phyloP scores from a whole-genome alignment of 164 flowering plant genomes.

The Nymphaea colorata region DNA sequence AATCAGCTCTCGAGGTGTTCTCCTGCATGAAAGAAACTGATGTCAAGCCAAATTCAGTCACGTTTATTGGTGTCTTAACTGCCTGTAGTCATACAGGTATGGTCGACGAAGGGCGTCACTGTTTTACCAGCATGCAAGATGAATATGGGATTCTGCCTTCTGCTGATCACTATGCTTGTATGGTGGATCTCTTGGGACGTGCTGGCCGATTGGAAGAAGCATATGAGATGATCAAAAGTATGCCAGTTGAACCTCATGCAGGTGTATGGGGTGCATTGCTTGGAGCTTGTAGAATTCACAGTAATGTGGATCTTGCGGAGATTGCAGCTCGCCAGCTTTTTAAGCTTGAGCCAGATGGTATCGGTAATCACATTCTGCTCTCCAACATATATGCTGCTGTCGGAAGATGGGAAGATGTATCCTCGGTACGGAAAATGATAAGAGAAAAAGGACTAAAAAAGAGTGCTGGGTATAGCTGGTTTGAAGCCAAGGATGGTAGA shows the following conservation, averaged over 20 bases:
- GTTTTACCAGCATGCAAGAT: conserved; percentile 13
- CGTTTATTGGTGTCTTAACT: conserved; percentile 20
- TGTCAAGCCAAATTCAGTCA: conserved; percentile 14
- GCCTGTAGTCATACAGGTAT: conserved; percentile 21
- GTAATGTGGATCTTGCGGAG: conserved; percentile 16
- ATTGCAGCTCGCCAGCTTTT: conserved; percentile 16
- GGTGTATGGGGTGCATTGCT: conserved; percentile 26
- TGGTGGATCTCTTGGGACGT: conserved; percentile 22
- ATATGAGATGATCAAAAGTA: conserved; percentile 7
- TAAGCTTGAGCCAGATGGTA: conserved; percentile 14
- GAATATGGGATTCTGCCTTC: conserved; percentile 13
- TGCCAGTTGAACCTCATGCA: conserved; percentile 16
- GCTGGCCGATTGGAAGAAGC: conserved; percentile 22
- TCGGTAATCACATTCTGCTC: conserved; percentile 14
- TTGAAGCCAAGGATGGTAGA: conserved; percentile 16
- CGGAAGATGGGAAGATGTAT: conserved; percentile 13
- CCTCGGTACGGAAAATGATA: conserved; percentile 11
- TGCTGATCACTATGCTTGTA: conserved; percentile 18
- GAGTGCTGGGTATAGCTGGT: conserved; percentile 22
- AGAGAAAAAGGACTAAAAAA: conserved; percentile 13
- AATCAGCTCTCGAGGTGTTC: conserved; percentile 13
- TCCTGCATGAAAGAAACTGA: conserved; percentile 11
- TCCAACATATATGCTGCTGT: conserved; percentile 19
- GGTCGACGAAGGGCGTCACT: conserved; percentile 13
- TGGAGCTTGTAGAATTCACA: conserved; percentile 20